Evolutionary conservation across 2,329 filamentous ascomycete species (phyloP).

Genomic region (Epichloe typhina): DNA sequence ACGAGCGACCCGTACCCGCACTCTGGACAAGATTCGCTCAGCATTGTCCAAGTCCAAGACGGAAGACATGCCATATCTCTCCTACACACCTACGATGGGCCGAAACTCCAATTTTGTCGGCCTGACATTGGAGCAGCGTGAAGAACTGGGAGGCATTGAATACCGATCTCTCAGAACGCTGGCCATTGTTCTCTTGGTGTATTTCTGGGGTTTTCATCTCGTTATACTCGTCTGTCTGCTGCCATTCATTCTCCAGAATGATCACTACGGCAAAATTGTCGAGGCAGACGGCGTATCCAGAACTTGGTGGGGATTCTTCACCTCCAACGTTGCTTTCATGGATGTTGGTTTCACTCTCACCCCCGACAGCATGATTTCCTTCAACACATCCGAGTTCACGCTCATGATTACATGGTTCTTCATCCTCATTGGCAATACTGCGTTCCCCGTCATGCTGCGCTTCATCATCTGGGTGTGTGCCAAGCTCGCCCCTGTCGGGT

Average conservation of each 20-base stretch:
- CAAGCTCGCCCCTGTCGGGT: slow-evolving; percentile 48
- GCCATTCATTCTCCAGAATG: slow-evolving; percentile 63
- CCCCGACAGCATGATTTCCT: slow-evolving; percentile 86
- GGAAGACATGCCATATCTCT: slow-evolving; percentile 74
- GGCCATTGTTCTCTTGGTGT: slow-evolving; percentile 61
- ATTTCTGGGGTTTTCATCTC: slow-evolving; percentile 74
- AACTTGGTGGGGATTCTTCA: slow-evolving; percentile 90
- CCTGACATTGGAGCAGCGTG: slow-evolving; percentile 77
- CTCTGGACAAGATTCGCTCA: slow-evolving; percentile 45
- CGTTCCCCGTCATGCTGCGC: slow-evolving; percentile 86
- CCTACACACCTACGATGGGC: slow-evolving; percentile 83
- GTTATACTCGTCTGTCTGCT: slow-evolving; percentile 61
- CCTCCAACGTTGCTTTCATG: slow-evolving; percentile 76
- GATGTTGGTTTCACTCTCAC: slow-evolving; percentile 91
- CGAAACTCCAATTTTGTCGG: slow-evolving; percentile 89
- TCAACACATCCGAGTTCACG: slow-evolving; percentile 62
- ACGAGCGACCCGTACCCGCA: slow-evolving; percentile 28
- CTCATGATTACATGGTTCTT: slow-evolving; percentile 71
- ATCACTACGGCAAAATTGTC: slow-evolving; percentile 53
- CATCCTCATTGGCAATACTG: slow-evolving; percentile 90
- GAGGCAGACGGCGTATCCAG: slow-evolving; percentile 45
- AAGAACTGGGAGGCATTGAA: slow-evolving; percentile 92
- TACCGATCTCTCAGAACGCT: slow-evolving; percentile 85
- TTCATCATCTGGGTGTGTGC: slow-evolving; percentile 80
- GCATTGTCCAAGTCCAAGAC: slow-evolving; percentile 39